phyloP scores from a whole-genome alignment of 164 flowering plant species.

The Euptelea pleiosperma region DNA sequence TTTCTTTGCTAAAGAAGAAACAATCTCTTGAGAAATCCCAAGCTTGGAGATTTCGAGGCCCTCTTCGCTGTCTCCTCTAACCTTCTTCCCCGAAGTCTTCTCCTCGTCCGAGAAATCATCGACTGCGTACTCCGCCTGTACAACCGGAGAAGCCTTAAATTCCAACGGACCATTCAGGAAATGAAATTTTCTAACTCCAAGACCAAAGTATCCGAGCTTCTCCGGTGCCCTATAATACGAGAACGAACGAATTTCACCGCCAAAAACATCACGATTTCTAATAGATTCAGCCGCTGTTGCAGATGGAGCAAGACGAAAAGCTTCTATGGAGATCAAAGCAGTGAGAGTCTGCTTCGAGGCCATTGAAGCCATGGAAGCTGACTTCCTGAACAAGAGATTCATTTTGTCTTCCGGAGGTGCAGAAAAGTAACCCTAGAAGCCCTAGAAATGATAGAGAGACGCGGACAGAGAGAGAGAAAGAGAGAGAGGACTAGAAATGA shows the following conservation, averaged over 20 bases:
- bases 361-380: constrained; percentile 21
- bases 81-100: constrained; percentile 19
- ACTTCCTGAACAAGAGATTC: constrained; percentile 25
- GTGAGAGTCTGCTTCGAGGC: constrained; percentile 22
- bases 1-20: constrained; percentile 49
- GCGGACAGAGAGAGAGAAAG: constrained; percentile 8
- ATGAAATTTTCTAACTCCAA: constrained; percentile 36
- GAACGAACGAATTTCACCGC: background rate
- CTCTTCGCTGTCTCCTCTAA: constrained; percentile 29
- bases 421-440: background rate
- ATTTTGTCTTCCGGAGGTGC: constrained; percentile 16
- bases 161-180: constrained; percentile 25
- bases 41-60: constrained; percentile 84
- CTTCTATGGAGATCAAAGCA: constrained; percentile 22
- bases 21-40: constrained; percentile 60
- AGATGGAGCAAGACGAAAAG: constrained; percentile 7
- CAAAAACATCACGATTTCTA: background rate
- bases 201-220: constrained; percentile 11
- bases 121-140: constrained; percentile 39
- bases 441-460: too few species aligned
- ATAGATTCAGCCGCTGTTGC: background rate
- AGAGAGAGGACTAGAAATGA: too few species aligned
- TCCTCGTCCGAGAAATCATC: constrained; percentile 46
- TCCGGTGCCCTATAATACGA: background rate
- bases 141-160: constrained; percentile 29